Base-by-base conservation (phyloP, 345 rosid genomes). In the Barbarea vulgaris region DNA sequence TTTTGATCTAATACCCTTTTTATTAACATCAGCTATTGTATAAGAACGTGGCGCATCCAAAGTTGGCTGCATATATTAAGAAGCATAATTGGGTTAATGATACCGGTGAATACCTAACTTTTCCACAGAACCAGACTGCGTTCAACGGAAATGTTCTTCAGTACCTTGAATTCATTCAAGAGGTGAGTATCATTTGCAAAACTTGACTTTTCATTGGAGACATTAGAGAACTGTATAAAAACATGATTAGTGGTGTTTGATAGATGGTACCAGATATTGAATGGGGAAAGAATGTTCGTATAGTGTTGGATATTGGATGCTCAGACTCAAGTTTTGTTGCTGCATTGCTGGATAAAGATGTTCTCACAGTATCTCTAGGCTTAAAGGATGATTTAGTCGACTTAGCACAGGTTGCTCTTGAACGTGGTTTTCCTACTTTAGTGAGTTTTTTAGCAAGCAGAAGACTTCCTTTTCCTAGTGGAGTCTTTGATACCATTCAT, bases 191-290 rank as follows among this genome's bases (percentile, higher is more conserved):
- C 73, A 58, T 50, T 41, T 71, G 48, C 11, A 33, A 66, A 62
- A 53, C 48, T 44, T 53, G 1, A 9, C 14, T 37, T 58, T 39
- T 60, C 21, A 31, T n/a, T 36, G 22, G 72, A 58, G 34, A 12
- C 25, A 12, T 46, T 27, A 52, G 68, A 70, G 65, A 69, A 55
- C 67, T 52, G 63, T 50, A 78, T 77, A 57, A 56, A 56, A 74
- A 57, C 77, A 83, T 80, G 70, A 79, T 82, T 54, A 74, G 69
- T 73, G 75, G 69, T 73, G 79, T 65, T 79, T 85, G 70, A 71
- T 85, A 94, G 98, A 91, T 90, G 96, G 98, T 94, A 72, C 98
- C 97, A 62, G 98, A 94, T 77, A 90, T 94, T 69, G 96, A 91
- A 85, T 94, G 98, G 98, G 98, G 98, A 63, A 94, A 91, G 88